Base-by-base conservation (phyloP, 345 rosid genomes). In the Psidium guajava region DNA sequence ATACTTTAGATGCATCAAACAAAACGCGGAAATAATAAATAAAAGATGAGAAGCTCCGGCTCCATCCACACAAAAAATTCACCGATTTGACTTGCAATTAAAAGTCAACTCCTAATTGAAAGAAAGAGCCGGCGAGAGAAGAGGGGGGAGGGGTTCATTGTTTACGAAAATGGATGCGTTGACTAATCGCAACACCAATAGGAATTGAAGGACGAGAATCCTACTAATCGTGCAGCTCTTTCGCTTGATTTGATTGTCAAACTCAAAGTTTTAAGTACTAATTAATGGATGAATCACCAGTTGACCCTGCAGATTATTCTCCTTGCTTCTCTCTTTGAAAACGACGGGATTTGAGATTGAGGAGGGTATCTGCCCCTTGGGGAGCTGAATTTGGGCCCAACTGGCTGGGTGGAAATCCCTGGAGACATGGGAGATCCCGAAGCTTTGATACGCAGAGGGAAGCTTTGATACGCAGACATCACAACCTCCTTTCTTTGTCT, bases 371-470 rank as follows among this genome's bases (percentile, higher is more conserved):
- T 28, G 74, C 11, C 15, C 28, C 74, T 3, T 61, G 11, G 74
- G 74, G 20, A 5, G 74, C 40, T 61, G 74, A 61, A 61, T 54
- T 13, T 36, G 92, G 88, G 90, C 85, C 85, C 89, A 91, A 84
- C 91, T 85, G 3, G 80, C 47, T 44, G 47, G 47, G 69, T 88
- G 88, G 84, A 95, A 87, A 96, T 95, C 96, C 95, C 96, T 85
- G 52, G 86, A 89, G 93, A 95, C 97, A 94, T 86, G 98, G 98
- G 91, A 88, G 88, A 92, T 96, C 96, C 90, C 95, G 77, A 88
- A 42, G 89, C 89, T 90, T 87, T 91, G 86, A 94, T 89, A 87
- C 87, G 89, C 81, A 51, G 42, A 55, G 36, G 36, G 77, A 88
- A 42, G 89, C 89, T 90, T 87, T 91, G 86, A 94, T 89, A 87